These are phyloP conservation scores for Kodamaea neixiangensis DNA, from an alignment of 805 yeast genomes.

Conservation along the genomic window DNA sequence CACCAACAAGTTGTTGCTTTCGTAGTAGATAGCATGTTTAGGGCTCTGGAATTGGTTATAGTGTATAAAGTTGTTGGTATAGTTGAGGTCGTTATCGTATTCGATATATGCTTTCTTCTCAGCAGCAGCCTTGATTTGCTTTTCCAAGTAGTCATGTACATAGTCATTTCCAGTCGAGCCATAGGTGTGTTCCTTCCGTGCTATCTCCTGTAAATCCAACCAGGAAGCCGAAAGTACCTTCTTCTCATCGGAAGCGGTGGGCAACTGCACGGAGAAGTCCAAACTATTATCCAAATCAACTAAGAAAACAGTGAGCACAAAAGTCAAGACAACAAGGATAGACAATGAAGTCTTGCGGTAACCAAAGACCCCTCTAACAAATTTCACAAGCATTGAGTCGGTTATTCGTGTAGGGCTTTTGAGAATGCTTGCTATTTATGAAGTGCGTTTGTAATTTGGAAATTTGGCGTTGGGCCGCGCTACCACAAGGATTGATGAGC, in stretches of 20 bases:
- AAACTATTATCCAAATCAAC: slow-evolving; percentile 41
- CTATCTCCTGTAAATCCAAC: slow-evolving; percentile 71
- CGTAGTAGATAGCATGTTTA: slow-evolving; percentile 68
- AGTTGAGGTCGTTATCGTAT: slow-evolving; percentile 42
- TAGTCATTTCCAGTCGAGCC: slow-evolving; percentile 73
- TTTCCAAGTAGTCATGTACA: slow-evolving; percentile 66
- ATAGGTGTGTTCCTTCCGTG: slow-evolving; percentile 73
- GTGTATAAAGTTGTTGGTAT: slow-evolving; percentile 50
- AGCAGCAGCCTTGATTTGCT: slow-evolving; percentile 35
- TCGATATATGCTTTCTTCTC: slow-evolving; percentile 31
- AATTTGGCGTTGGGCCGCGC: neutral
- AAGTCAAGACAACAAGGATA: slow-evolving; percentile 51
- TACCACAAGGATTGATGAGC: neutral
- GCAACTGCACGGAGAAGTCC: slow-evolving; percentile 42
- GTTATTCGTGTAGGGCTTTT: neutral
- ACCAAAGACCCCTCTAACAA: slow-evolving; percentile 55
- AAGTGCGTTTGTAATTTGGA: neutral
- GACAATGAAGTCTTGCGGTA: slow-evolving; percentile 74
- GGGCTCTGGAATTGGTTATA: slow-evolving; percentile 35
- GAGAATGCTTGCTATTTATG: neutral
- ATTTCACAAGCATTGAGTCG: slow-evolving; percentile 24
- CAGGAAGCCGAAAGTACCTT: slow-evolving; percentile 51
- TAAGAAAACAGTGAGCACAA: slow-evolving; percentile 40
- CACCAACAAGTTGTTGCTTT: slow-evolving; percentile 78
- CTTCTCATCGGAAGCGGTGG: slow-evolving; percentile 40